A percentile compares a stretch with the other conserved stretches of the same genome.
These are phyloP conservation scores for Suaeda aralocaspica DNA, from an alignment of 148 eudicot species.

Conservation along the genomic window DNA sequence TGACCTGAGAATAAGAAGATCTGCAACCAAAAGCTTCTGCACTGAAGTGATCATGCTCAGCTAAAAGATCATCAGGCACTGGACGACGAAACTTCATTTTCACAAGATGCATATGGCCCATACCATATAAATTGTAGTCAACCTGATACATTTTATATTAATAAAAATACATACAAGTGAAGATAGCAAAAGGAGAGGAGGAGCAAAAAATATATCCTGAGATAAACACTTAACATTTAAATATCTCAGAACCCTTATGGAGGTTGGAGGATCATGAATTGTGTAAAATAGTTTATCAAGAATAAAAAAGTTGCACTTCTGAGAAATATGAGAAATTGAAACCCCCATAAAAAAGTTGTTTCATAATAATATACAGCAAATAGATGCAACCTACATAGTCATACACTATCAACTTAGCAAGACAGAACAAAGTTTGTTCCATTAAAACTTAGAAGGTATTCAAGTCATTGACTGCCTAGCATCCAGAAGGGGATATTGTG, in stretches of 20 bases:
- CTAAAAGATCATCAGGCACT: conserved; percentile 43
- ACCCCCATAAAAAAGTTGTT: neutral
- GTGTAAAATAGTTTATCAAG: neutral
- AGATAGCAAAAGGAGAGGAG: neutral
- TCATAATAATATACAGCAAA: neutral
- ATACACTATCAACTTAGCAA: too few species aligned
- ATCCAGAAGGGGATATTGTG: neutral
- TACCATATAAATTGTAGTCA: conserved; percentile 86
- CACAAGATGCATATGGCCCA: conserved; percentile 88
- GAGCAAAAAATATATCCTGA: neutral
- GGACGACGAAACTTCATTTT: conserved; percentile 81
- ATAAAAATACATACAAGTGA: neutral
- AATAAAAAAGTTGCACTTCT: neutral
- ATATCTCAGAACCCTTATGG: neutral
- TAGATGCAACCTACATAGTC: too few species aligned
- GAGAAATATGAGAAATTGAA: neutral
- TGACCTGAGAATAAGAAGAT: conserved; percentile 56
- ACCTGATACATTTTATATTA: conserved; percentile 38
- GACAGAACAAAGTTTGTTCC: too few species aligned
- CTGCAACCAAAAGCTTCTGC: conserved; percentile 20
- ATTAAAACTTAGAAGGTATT: neutral
- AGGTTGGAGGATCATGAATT: neutral
- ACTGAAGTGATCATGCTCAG: conserved; percentile 14
- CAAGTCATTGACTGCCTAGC: neutral
- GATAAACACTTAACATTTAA: neutral